A percentile compares a stretch with the other conserved stretches of the same genome.
These are phyloP conservation scores for Xylaria grammica DNA, from an alignment of 495 filamentous ascomycete species.

Conservation along the genomic window DNA sequence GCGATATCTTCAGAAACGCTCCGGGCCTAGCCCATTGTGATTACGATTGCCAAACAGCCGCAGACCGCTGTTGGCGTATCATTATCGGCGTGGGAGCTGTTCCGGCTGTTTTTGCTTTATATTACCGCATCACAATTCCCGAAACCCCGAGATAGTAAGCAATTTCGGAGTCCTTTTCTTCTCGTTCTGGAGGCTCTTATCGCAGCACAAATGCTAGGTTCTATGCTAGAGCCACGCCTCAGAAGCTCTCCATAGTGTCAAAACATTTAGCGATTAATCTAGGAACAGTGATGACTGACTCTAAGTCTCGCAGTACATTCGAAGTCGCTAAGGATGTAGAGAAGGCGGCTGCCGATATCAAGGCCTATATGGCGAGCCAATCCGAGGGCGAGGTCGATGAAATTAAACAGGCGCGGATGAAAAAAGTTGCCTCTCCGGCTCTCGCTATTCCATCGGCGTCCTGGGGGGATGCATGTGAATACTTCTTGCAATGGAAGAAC, in stretches of 20 bases:
- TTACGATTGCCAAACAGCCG: conserved; percentile 66
- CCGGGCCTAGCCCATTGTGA: conserved; percentile 56
- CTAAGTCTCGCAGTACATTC: conserved; percentile 62
- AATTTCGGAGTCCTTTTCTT: neutral
- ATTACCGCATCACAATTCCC: conserved; percentile 88
- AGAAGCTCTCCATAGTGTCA: neutral
- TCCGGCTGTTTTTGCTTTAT: conserved; percentile 76
- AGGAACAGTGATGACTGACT: neutral
- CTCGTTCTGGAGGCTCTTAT: neutral
- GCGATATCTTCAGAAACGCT: conserved; percentile 60
- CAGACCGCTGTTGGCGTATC: conserved; percentile 83
- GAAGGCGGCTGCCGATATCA: conserved; percentile 71
- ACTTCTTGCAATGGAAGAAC: conserved; percentile 75
- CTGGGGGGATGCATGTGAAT: conserved; percentile 65
- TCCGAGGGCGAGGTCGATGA: conserved; percentile 55
- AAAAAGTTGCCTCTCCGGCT: conserved; percentile 40
- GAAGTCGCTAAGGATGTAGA: conserved; percentile 77
- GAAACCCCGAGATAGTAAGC: conserved; percentile 62
- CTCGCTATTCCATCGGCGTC: conserved; percentile 67
- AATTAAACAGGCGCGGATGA: conserved; percentile 40
- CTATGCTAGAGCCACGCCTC: neutral
- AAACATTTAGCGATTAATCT: neutral
- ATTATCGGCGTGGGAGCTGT: conserved; percentile 80
- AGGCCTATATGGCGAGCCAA: conserved; percentile 64
- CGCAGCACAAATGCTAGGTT: neutral